Base-by-base conservation (phyloP, 2,329 filamentous ascomycete genomes). In the Penicillium sp. region DNA sequence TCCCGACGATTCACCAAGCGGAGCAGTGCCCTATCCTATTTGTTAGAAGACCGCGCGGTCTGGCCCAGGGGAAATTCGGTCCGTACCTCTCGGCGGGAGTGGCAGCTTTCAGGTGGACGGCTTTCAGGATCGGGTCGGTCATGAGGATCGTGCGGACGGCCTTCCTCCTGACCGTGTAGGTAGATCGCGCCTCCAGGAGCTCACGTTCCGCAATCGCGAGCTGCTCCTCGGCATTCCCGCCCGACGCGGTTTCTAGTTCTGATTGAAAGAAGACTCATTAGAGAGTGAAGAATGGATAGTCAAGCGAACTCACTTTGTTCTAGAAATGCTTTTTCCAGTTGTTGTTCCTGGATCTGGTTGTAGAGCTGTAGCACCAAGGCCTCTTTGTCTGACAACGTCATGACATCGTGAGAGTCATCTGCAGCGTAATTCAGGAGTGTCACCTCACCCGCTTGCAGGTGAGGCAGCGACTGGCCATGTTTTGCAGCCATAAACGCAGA, bases 51-150 rank as follows among this genome's bases (percentile, higher is more conserved):
- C 32, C 24, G 21, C 42, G 36, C 42, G 36, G 16, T 21, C 51
- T 58, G 48, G 22, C 22, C 43, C 21, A 32, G 38, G 45, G 52
- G 38, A 43, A 10, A 40, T 38, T 27, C 10, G 49, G 31, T 32
- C 55, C 71, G 52, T 79, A 90, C 90, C 85, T 83, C 74, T 94
- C 90, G 49, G 86, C 79, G 43, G 84, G 83, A 2, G 85, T 83
- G 16, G 85, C 81, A 11, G 82, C 83, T 42, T 86, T 86, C 56
- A 83, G 78, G 70, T 95, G 90, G 38, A 93, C 85, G 6, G 91
- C 88, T 66, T 89, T 90, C 54, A 95, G 77, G 39, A 90, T 86
- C 7, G 91, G 90, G 64, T 91, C 88, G 53, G 86, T 86, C 62
- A 85, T 84, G 61, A 94, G 74, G 49, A 90, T 85, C 44, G 82